Evolutionary conservation across 306 rosid genomes (phyloP).

Genomic region (Alnus glutinosa): DNA sequence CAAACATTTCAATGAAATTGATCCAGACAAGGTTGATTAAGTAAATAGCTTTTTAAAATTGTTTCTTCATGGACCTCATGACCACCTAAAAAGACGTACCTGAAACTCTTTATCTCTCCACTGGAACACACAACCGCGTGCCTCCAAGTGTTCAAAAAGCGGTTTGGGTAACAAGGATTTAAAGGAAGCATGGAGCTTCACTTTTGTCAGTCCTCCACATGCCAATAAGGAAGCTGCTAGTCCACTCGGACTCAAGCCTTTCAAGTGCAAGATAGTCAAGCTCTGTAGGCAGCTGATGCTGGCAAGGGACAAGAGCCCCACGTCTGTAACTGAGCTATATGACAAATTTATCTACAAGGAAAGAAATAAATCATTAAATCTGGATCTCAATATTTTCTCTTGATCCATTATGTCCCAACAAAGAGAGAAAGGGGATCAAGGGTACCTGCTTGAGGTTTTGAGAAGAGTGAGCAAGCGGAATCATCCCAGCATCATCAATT

Average conservation of each 20-base stretch:
- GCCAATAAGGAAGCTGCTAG: conserved; percentile 78
- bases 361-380: conserved; percentile 21
- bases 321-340: conserved; percentile 75
- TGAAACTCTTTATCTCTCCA: conserved; percentile 87
- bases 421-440: conserved; percentile 21
- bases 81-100: conserved; percentile 42
- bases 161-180: conserved; percentile 53
- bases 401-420: conserved; percentile 3
- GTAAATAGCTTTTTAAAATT: too few relatives aligned
- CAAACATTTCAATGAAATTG: background rate
- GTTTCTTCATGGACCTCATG: background rate
- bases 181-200: conserved; percentile 76
- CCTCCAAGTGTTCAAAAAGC: conserved; percentile 74
- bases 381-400: background rate
- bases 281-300: conserved; percentile 83
- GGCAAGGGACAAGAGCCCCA: conserved; percentile 83
- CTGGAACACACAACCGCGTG: conserved; percentile 77
- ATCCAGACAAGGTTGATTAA: background rate
- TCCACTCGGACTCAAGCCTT: conserved; percentile 71
- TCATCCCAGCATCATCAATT: conserved; percentile 80
- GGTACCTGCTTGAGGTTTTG: conserved; percentile 84
- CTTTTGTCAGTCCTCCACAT: conserved; percentile 72
- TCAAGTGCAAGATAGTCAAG: conserved; percentile 68
- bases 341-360: conserved; percentile 86
- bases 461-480: conserved; percentile 70